Conservation (phyloP, 2,329 filamentous ascomycete species). For the Pestalotiopsis sp. region DNA sequence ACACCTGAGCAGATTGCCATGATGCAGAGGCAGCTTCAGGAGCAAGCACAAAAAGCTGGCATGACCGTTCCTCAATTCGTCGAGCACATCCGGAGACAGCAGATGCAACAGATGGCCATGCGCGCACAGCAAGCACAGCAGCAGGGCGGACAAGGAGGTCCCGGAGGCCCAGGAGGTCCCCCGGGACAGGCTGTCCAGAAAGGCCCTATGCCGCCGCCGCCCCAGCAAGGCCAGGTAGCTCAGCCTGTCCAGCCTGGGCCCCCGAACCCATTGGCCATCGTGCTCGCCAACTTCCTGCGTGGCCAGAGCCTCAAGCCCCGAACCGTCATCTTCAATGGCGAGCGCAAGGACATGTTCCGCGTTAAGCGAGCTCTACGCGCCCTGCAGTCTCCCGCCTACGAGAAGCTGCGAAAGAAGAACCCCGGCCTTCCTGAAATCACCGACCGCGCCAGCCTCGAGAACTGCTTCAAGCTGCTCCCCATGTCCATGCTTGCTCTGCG, state of each 20-base stretch:
- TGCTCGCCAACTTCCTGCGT: conserved; percentile 85
- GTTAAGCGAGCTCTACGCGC: conserved; percentile 96
- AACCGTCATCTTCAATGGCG: conserved; percentile 91
- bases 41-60: conserved; percentile 82
- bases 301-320: conserved; percentile 84
- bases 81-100: conserved; percentile 65
- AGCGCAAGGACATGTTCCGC: conserved; percentile 99
- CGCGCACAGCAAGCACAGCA: conserved; percentile 39
- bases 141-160: conserved; percentile 29
- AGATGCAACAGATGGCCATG: conserved; percentile 47
- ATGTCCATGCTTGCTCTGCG: conserved; percentile 92
- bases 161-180: conserved; percentile 31
- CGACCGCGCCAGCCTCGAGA: conserved; percentile 86
- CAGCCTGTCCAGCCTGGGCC: conserved; percentile 77
- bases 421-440: conserved; percentile 84
- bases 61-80: conserved; percentile 86
- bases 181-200: conserved; percentile 35
- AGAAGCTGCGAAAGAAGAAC: conserved; percentile 88
- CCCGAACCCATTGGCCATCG: conserved; percentile 85
- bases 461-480: conserved; percentile 91
- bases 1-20: conserved; percentile 82
- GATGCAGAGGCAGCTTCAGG: conserved; percentile 81
- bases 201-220: conserved; percentile 37
- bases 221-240: conserved; percentile 47
- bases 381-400: conserved; percentile 85